Base-by-base conservation (phyloP, 148 eudicot species). In the Heliosperma pusillum region DNA sequence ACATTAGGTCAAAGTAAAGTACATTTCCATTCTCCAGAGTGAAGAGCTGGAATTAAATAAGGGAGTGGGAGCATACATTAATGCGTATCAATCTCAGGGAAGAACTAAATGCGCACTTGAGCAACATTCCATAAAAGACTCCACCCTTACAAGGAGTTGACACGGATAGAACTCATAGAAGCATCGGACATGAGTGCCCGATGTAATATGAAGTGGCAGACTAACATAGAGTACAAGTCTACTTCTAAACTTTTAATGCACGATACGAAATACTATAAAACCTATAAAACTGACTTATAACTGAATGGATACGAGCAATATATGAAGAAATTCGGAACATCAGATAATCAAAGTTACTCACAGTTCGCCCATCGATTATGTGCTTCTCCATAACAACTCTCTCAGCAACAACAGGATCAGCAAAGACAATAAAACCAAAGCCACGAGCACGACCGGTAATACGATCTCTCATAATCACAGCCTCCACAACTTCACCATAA, bases 361-460 rank as follows among this genome's bases (percentile, higher is more conserved):
- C 55, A 12, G 55, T 50, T 50, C 55, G 55, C 12, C 97, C 97
- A 83, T 91, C 97, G 72, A 91, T 85, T 74, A 69, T 87, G 77
- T 91, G 97, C 73, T 91, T 91, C 83, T 89, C 92, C 84, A 80
- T 84, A 52, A 87, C 79, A 76, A 91, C 97, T 78, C 84, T 80
- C 52, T 91, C 97, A 2, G 92, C 94, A 75, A 88, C 90, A 68
- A 73, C 85, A 5, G 92, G 92, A 69, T 91, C 94, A 57, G 90
- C 68, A 77, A 91, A 91, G 17, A 91, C 94, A 67, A 91, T 75
- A 76, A 91, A 91, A 21, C 97, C 97, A 52, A 91, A 91, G 25
- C 97, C 97, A 78, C 97, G 86, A 20, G 97, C 94, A 80, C 97
- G 94, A 10, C 97, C 97, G 4, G 90, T 91, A 73, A 84, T 87